Evolutionary conservation across 805 yeast genomes (phyloP).

Genomic region (Yarrowia sp.): DNA sequence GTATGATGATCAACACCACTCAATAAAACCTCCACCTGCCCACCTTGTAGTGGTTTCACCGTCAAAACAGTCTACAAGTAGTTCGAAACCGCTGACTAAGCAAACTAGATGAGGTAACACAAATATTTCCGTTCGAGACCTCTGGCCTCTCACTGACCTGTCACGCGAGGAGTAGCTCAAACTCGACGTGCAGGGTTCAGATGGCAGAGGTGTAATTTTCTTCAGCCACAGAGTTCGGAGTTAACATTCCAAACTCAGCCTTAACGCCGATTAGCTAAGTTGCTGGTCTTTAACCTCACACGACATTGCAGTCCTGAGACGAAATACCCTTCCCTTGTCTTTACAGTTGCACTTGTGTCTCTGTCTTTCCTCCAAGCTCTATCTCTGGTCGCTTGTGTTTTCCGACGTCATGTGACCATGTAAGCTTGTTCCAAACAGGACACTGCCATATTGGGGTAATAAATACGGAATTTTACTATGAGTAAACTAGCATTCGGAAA

Average conservation of each 20-base stretch:
- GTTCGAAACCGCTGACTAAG: too few relatives aligned
- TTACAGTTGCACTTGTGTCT: neutral
- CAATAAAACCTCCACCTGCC: too few relatives aligned
- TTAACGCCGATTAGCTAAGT: slow-evolving; percentile 35
- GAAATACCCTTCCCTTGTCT: slow-evolving; percentile 26
- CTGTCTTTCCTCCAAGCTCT: neutral
- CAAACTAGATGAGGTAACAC: too few relatives aligned
- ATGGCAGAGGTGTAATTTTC: slow-evolving; percentile 1
- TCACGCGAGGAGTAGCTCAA: neutral
- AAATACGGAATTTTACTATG: neutral
- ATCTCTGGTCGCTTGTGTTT: neutral
- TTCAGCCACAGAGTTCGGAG: slow-evolving; percentile 26
- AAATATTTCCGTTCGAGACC: too few relatives aligned
- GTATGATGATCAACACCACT: too few relatives aligned
- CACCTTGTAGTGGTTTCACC: too few relatives aligned
- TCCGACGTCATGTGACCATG: neutral
- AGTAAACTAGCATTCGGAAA: neutral
- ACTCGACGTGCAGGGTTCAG: neutral
- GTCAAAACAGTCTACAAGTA: too few relatives aligned
- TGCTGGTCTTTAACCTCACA: slow-evolving; percentile 23
- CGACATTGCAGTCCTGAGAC: slow-evolving; percentile 22
- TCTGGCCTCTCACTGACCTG: too few relatives aligned
- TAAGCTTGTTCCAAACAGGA: neutral
- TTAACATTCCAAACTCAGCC: slow-evolving; percentile 21
- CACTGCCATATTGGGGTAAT: neutral